Conservation (phyloP, 495 filamentous ascomycete genomes). For the Schizothecium vesticola region DNA sequence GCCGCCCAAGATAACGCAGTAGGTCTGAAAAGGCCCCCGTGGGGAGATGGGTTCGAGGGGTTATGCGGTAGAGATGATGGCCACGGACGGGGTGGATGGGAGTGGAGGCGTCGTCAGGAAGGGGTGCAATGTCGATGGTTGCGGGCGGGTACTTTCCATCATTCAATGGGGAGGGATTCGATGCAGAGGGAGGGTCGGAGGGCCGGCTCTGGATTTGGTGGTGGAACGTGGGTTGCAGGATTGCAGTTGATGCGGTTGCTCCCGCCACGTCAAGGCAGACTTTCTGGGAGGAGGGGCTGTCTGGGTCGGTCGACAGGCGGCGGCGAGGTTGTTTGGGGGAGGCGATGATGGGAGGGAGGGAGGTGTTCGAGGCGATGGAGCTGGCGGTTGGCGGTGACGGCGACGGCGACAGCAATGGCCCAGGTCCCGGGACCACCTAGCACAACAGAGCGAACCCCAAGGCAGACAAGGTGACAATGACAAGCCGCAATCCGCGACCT, state of each 20-base stretch:
- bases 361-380: neutral
- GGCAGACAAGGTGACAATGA: slow-evolving; percentile 20
- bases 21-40: neutral
- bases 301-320: neutral
- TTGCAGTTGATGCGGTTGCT: neutral
- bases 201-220: no score
- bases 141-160: slow-evolving; percentile 25
- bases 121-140: slow-evolving; percentile 12
- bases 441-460: slow-evolving; percentile 3
- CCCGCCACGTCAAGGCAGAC: slow-evolving; percentile 17
- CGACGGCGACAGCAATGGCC: neutral
- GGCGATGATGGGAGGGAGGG: slow-evolving; percentile 2
- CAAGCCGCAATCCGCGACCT: neutral
- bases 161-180: slow-evolving; percentile 2
- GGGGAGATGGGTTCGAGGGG: neutral
- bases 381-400: slow-evolving; percentile 29
- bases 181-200: neutral
- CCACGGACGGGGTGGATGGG: neutral
- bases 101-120: slow-evolving; percentile 4
- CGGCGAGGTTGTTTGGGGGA: neutral
- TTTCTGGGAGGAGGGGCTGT: neutral
- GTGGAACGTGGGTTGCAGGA: neutral
- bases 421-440: no score
- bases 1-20: neutral
- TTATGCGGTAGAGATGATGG: neutral